Evolutionary conservation across 2,329 filamentous ascomycete species (phyloP).

Genomic region (Penicillium crustosum): DNA sequence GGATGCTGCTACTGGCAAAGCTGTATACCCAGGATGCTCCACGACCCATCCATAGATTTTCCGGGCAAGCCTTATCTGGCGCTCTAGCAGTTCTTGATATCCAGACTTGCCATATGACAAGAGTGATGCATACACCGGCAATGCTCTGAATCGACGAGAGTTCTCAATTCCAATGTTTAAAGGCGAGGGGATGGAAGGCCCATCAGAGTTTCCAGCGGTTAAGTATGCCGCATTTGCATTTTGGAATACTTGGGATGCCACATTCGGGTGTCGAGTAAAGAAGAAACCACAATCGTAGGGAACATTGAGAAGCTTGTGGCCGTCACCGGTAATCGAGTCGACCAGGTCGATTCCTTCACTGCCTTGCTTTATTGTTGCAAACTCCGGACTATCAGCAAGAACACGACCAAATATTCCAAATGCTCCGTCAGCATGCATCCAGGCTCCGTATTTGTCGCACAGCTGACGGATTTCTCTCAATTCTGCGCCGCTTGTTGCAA

Average conservation of each 20-base stretch:
- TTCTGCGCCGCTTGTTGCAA: conserved; percentile 64
- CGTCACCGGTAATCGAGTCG: conserved; percentile 83
- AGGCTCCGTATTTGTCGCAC: conserved; percentile 71
- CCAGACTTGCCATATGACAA: conserved; percentile 70
- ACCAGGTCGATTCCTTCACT: conserved; percentile 72
- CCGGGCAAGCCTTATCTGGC: conserved; percentile 71
- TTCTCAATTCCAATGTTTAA: conserved; percentile 88
- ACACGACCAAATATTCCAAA: conserved; percentile 80
- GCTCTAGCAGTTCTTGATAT: conserved; percentile 66
- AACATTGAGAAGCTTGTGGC: conserved; percentile 90
- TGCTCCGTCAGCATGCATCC: conserved; percentile 89
- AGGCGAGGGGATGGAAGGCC: conserved; percentile 66
- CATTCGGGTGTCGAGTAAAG: conserved; percentile 64
- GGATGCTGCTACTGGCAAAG: conserved; percentile 55
- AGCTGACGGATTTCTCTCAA: conserved; percentile 64
- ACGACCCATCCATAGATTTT: conserved; percentile 64
- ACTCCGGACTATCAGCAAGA: conserved; percentile 59
- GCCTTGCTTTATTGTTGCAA: conserved; percentile 51
- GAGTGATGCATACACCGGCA: conserved; percentile 84
- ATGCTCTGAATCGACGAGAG: conserved; percentile 81
- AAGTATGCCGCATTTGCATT: conserved; percentile 89
- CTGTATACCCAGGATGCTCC: conserved; percentile 62
- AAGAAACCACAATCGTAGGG: conserved; percentile 94
- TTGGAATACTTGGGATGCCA: conserved; percentile 66
- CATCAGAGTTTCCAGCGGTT: conserved; percentile 36